Evolutionary conservation across 2,329 filamentous ascomycete genomes (phyloP), one percentile per base, ranked within the genome.

Genomic region (Trichoderma koningiopsis): DNA sequence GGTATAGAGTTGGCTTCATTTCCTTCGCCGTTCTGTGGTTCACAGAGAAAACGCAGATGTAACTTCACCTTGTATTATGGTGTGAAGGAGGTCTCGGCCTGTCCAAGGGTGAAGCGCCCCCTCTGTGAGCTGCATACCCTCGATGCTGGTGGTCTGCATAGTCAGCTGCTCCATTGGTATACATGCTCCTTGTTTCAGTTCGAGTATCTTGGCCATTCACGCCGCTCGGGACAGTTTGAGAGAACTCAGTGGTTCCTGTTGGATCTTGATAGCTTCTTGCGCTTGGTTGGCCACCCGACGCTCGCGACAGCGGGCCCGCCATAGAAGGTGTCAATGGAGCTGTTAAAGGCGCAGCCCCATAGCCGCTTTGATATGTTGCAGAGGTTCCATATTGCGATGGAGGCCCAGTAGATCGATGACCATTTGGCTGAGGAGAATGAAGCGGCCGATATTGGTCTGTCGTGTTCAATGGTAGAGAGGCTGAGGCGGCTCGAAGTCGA

Each of bases 271-370:
- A 87, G 66, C 87, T 84, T 24, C 77, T 78, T 35, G 79, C 77
- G 14, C 76, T 74, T 70, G 77, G 70, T 69, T 79, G 75, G 62
- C 78, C 75, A 65, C 64, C 69, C 6, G 74, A 72, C 1, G 72
- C 40, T 59, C 72, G 72, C 27, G 53, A 19, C 19, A 43, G 69
- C 35, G 69, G 58, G 4, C 33, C 56, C n/a, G 66, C 69, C 65
- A 70, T 49, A 22, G 68, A 60, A 57, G 68, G 60, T 3, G 83
- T 85, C 71, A 86, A 80, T 0, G 70, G 70, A 0, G 72, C 70
- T 5, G 83, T 85, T 70, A 86, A 81, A 0, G 87, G 85, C 5
- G 86, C 84, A 6, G 85, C 85, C 1, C 86, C 81, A 72, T 85
- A 87, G 72, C 84, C 84, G 4, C 81, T 80, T 4, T 83, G 83